Evolutionary conservation across 305 asterid species (phyloP), one percentile per base, ranked within the genome.

Genomic region (Salvia sclarea): DNA sequence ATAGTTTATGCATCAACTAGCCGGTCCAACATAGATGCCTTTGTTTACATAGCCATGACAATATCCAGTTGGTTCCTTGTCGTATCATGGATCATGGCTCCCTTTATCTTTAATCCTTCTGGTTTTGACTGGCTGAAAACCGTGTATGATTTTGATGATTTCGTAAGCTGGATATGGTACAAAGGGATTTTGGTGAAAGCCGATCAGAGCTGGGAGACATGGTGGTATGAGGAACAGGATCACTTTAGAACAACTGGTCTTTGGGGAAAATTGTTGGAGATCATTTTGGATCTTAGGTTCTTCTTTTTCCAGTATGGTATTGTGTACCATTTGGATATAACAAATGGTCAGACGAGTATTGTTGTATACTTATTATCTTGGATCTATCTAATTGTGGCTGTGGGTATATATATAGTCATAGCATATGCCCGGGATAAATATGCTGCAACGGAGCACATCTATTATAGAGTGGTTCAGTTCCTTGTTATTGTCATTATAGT

Each of bases 161-260:
- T 90, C 57, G 76, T 93, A 69, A 84, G 68, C 61, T 93, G 98
- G 98, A 61, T 93, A 66, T 87, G 95, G 96, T 93, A 78, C 73
- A 85, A 76, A 37, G 98, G 97, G 35, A 86, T 89, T 76, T 74
- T 93, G 24, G 85, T 81, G 53, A 93, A 82, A 83, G 85, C 96
- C 3, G 98, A 93, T 47, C 89, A 78, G 66, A 87, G 97, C 77
- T 93, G 98, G 98, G 98, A 93, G 72, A 85, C 91, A 14, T 93
- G 98, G 98, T 93, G 98, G 97, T 87, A 93, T 1, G 97, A 93
- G 75, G 97, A 93, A 61, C 97, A 93, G 76, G 97, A 88, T 44
- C 97, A 93, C 76, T 81, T 93, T 75, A 82, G 95, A 79, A 86
- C 92, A 54, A 93, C 98, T n/a, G 96, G 98, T 14, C 88, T 93